Evolutionary conservation across 2,329 filamentous ascomycete genomes (phyloP), one percentile per base, ranked within the genome.

Genomic region (Paramyrothecium roridum): DNA sequence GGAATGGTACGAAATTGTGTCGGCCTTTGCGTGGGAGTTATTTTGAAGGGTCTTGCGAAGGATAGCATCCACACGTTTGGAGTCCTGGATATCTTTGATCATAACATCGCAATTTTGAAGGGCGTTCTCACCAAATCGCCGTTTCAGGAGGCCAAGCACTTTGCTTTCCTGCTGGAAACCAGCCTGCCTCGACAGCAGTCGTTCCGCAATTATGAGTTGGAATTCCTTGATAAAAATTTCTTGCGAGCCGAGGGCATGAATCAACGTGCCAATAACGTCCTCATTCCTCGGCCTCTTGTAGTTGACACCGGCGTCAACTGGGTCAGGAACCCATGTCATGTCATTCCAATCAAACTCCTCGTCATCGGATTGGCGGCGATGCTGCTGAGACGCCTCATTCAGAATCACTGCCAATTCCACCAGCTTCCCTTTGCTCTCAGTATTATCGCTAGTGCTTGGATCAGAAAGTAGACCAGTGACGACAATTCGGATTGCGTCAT

Each of bases 51-150:
- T 70, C 55, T 79, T 80, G 46, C 85, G 78, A 49, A 96, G 85
- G 13, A 81, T 76, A 8, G 79, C 75, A 67, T 97, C 90, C 56
- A 96, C 84, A 46, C 84, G 82, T 57, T 82, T 81, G 2, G 92
- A 96, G 66, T 97, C 93, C 61, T 89, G 83, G 37, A 98, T 89
- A 69, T 99, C 95, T 60, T 89, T 90, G 55, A 99, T 83, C 95
- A 99, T 99, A 65, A 99, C 95, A 68, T 99, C 93, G 71, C 93
- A 97, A 50, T 90, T 90, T 69, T 98, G 95, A 48, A 99, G 77
- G 17, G 91, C 86, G 26, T 83, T 81, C 61, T 97, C 91, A 22
- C 93, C 93, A 55, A 97, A 93, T 10, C 93, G 86, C 58, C 90
- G 82, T 75, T 97, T 97, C 56, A 99, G 81, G 11, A 98, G 81